Evolutionary conservation across 78 protist genomes (phyloP), one percentile per base, ranked within the genome.

Genomic region (Blattamonas nauphoetae): DNA sequence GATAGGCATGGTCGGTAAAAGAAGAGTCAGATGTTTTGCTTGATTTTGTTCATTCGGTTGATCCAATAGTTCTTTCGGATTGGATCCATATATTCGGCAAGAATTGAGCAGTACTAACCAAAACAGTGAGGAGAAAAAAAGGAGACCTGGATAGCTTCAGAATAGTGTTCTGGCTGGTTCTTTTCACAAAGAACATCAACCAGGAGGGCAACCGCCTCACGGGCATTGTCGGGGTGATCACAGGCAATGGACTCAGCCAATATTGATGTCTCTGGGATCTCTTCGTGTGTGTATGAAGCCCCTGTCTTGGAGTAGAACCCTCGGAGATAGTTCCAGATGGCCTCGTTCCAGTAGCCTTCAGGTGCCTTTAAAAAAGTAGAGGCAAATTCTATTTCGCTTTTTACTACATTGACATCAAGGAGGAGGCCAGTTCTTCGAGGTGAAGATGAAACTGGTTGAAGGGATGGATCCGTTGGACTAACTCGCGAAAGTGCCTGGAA

Each of bases 401-500:
- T 55, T 21, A 55, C 71, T 29, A 11, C 38, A 11, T 11, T 29
- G 21, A 55, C 21, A 21, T 55, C 71, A 21, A 29, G 11, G 38
- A 55, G 71, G 21, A 55, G 71, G 38, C 71, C 71, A 55, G 21
- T 55, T 11, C 71, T 11, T 11, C 71, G 71, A 21, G 11, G 11
- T 29, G 38, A 29, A 29, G 71, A 55, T 29, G 71, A 55, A 29
- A 21, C 21, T 11, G 38, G 21, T 11, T 21, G 38, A 29, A 21
- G 38, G 21, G 71, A 55, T 29, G 71, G 21, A 21, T 55, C 71
- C 11, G 71, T 29, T 29, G 71, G 71, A 55, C 38, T 55, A 21
- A 55, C 21, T 11, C 21, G 71, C 71, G 21, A 29, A 55, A 55
- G 71, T 55, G 71, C 71, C 21, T 55, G 71, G 71, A 55, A 92